These are phyloP conservation scores for Mycena albidolilacea DNA, from an alignment of 768 basidiomycete genomes.

Conservation along the genomic window DNA sequence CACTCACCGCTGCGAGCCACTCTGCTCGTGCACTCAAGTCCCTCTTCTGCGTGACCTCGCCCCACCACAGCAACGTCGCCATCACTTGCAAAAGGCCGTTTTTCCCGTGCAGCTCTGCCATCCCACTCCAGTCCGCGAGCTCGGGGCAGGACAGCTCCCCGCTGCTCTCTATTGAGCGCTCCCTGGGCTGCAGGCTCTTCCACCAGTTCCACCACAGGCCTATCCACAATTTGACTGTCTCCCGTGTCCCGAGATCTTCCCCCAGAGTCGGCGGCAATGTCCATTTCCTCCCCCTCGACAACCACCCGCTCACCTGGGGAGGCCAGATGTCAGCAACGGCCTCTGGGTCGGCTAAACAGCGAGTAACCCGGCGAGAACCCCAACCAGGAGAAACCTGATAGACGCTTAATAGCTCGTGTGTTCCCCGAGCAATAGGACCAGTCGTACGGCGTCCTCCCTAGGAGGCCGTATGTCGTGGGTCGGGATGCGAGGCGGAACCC, in stretches of 20 bases:
- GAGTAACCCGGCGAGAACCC: too few relatives aligned
- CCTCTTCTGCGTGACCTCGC: not conserved
- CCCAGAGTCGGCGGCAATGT: not conserved
- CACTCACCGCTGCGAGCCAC: not conserved
- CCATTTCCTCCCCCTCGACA: slow-evolving; percentile 1
- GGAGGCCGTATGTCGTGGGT: too few relatives aligned
- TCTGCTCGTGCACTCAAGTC: not conserved
- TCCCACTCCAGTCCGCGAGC: not conserved
- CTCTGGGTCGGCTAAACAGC: too few relatives aligned
- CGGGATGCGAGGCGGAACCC: too few relatives aligned
- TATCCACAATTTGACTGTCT: not conserved
- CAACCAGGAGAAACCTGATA: too few relatives aligned
- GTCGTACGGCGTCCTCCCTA: too few relatives aligned
- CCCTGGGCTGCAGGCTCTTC: not conserved
- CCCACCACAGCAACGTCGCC: not conserved
- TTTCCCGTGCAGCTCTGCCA: not conserved
- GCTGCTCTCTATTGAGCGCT: not conserved
- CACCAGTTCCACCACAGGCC: not conserved
- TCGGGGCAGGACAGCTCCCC: slow-evolving; percentile 1
- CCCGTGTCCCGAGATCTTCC: not conserved
- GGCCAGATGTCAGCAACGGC: too few relatives aligned
- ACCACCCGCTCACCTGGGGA: not conserved
- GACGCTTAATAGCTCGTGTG: too few relatives aligned
- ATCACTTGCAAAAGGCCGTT: not conserved
- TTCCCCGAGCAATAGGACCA: too few relatives aligned